Conservation (phyloP, 441 rosid genomes). For the Monsonia emarginata region DNA sequence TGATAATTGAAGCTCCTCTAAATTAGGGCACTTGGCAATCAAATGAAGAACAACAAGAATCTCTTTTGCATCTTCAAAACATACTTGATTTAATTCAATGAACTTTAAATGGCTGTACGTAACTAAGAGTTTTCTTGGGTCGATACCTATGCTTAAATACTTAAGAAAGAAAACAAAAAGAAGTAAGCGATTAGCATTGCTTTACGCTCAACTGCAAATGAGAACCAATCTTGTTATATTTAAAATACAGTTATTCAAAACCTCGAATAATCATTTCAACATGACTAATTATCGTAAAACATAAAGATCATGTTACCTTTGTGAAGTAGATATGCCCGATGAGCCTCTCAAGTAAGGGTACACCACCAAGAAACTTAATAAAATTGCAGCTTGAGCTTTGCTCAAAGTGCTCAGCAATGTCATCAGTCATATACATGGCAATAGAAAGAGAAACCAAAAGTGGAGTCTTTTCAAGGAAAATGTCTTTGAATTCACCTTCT, state of each 20-base stretch:
- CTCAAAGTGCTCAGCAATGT: slow-evolving; percentile 59
- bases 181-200: neutral
- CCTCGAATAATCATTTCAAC: neutral
- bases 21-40: slow-evolving; percentile 70
- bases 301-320: slow-evolving; percentile 42
- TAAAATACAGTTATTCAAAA: neutral
- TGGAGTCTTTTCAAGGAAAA: slow-evolving; percentile 63
- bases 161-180: slow-evolving; percentile 14
- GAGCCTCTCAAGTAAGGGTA: slow-evolving; percentile 74
- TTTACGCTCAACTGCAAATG: neutral
- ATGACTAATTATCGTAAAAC: neutral
- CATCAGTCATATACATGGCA: slow-evolving; percentile 80
- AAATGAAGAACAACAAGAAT: slow-evolving; percentile 69
- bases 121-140: slow-evolving; percentile 46
- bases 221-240: neutral
- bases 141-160: slow-evolving; percentile 87
- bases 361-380: slow-evolving; percentile 66
- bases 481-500: slow-evolving; percentile 81
- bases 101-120: slow-evolving; percentile 46
- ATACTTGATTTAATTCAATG: slow-evolving; percentile 72
- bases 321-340: slow-evolving; percentile 74
- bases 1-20: slow-evolving; percentile 63
- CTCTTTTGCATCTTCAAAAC: slow-evolving; percentile 79
- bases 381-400: slow-evolving; percentile 73
- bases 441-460: slow-evolving; percentile 56